Percentiles rank a stretch among this genome's conserved stretches.
Conservation (phyloP, 371 early-diverging fungal species). For the Blastocladiella emersonii region DNA sequence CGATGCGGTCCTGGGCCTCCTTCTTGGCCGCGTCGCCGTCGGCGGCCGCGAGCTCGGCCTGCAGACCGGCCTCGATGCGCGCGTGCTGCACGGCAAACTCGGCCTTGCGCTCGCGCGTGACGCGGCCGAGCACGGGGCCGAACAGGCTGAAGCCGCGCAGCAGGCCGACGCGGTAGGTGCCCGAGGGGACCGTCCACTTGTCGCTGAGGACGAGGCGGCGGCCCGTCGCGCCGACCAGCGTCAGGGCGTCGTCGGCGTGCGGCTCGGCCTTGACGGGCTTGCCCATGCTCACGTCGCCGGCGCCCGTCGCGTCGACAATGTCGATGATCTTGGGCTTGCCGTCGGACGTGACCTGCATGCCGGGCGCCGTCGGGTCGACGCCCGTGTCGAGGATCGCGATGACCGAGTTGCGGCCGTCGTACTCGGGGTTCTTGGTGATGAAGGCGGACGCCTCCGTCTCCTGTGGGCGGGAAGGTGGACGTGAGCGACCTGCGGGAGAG, state of each 20-base stretch:
- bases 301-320: constrained; percentile 84
- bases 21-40: constrained; percentile 20
- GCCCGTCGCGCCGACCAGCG: constrained; percentile 58
- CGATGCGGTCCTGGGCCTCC: constrained; percentile 56
- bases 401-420: constrained; percentile 78
- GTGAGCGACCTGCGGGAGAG: not conserved
- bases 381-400: constrained; percentile 84
- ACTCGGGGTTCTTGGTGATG: constrained; percentile 60
- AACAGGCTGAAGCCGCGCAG: constrained; percentile 66
- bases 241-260: constrained; percentile 21
- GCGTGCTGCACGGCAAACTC: constrained; percentile 50
- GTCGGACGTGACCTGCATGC: constrained; percentile 54
- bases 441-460: constrained; percentile 78
- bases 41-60: constrained; percentile 37
- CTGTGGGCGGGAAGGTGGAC: constrained; percentile 17
- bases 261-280: constrained; percentile 37
- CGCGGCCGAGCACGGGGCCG: constrained; percentile 30
- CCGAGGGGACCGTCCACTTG: constrained; percentile 51
- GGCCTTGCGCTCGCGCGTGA: constrained; percentile 29
- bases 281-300: constrained; percentile 55
- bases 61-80: constrained; percentile 41
- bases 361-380: constrained; percentile 65
- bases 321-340: constrained; percentile 81
- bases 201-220: constrained; percentile 52
- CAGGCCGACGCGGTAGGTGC: constrained; percentile 68